Evolutionary conservation across 305 asterid genomes (phyloP).

Genomic region (Solanum chacoense): DNA sequence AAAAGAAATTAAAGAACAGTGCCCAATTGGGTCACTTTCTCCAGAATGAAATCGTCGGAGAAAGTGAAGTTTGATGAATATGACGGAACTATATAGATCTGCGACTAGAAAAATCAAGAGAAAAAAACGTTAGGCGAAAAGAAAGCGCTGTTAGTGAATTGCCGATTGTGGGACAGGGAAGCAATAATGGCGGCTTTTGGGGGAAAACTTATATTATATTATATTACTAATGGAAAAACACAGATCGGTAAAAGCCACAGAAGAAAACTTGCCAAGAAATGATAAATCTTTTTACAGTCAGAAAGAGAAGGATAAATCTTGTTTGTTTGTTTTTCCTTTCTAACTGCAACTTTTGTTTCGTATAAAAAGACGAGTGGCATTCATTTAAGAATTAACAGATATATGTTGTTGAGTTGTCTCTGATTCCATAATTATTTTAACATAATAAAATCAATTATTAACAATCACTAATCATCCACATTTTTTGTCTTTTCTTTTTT

Average conservation of each 20-base stretch:
- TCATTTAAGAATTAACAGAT: not conserved
- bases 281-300: not conserved
- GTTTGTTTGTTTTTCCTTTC: not conserved
- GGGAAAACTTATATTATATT: not conserved
- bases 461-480: not conserved
- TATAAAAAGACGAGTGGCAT: not conserved
- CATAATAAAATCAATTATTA: not conserved
- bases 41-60: not conserved
- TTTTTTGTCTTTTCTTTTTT: not conserved
- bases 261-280: not conserved
- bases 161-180: conserved; percentile 11
- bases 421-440: not conserved
- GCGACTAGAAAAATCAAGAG: not conserved
- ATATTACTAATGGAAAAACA: not conserved
- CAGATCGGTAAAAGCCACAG: not conserved
- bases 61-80: not conserved
- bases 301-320: not conserved
- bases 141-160: not conserved
- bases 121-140: not conserved
- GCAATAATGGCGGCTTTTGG: conserved; percentile 37
- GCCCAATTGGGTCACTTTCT: not conserved
- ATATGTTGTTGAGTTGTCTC: not conserved
- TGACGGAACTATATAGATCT: not conserved
- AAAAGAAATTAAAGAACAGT: not conserved
- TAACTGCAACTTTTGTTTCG: not conserved